Base-by-base conservation (phyloP, 495 filamentous ascomycete species). In the Hypoxylon subgilvum region DNA sequence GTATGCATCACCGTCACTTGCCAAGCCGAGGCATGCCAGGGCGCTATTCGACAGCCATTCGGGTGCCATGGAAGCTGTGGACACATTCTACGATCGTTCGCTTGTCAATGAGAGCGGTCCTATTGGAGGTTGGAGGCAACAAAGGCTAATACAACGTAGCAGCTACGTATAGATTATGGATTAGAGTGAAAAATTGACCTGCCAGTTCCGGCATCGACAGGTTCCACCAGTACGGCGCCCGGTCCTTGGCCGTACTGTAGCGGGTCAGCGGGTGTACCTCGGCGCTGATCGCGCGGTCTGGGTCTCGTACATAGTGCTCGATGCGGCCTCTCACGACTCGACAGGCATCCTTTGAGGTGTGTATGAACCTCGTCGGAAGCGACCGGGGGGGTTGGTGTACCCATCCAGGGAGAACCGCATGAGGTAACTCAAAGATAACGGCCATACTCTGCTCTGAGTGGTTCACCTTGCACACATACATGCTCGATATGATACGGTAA, bases 191-290 rank as follows among this genome's bases (percentile, higher is more conserved):
- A 44, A 14, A 64, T 40, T 27, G 18, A 64, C 54, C 61, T 64
- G 43, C 61, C 49, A n/a, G 3, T 51, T 64, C 18, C 45, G 61
- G 61, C 28, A 51, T 34, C 18, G 5, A 1, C 7, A 10, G 5
- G n/a, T 17, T 34, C 6, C 32, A 39, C 27, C 12, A 10, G 27
- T 18, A 31, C 43, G 16, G 51, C 23, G 38, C 22, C 25, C n/a
- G 6, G 18, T 31, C 53, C 61, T 54, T 43, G 55, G 50, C 61
- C 48, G 50, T 64, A 49, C 54, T 46, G 39, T 41, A 21, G 55
- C 61, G 61, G 61, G 41, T 44, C 46, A 21, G 55, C 61, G 61
- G 61, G 41, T 53, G 54, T 58, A 64, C 49, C 61, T 64, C 61
- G 61, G 61, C 49, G 38, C 16, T 38, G n/a, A 55, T 64, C 31